phyloP scores from a whole-genome alignment of 169 alveolate species.

The Plasmodium gaboni region DNA sequence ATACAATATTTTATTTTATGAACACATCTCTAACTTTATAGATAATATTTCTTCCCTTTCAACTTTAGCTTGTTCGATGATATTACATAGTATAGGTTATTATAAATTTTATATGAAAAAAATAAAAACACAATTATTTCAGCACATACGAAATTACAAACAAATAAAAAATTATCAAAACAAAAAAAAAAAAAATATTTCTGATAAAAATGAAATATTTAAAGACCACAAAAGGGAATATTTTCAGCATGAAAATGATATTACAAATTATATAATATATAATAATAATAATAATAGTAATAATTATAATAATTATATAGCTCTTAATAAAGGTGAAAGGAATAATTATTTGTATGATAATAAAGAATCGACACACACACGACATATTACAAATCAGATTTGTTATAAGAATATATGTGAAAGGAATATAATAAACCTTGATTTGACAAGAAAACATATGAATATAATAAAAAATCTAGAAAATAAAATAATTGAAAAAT shows the following conservation, averaged over 20 bases:
- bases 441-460: conserved; percentile 5
- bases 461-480: conserved; percentile 29
- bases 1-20: conserved; percentile 51
- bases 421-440: not conserved
- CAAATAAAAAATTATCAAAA: not conserved
- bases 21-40: conserved; percentile 14
- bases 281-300: not conserved
- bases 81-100: conserved; percentile 67
- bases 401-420: not conserved
- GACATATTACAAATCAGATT: not conserved
- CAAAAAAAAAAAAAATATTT: not conserved
- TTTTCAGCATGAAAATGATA: not conserved
- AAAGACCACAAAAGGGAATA: not conserved
- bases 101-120: conserved; percentile 10
- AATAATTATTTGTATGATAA: no score
- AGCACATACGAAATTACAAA: conserved; percentile 9
- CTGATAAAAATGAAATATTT: not conserved
- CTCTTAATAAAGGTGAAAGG: no score
- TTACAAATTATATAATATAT: not conserved
- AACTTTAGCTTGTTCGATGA: conserved; percentile 20
- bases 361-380: not conserved
- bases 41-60: conserved; percentile 15
- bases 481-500: conserved; percentile 18
- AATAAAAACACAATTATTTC: conserved; percentile 10
- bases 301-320: not conserved